These are phyloP conservation scores for Phytophthora citricola DNA, from an alignment of 352 stramenopile species.

Conservation along the genomic window DNA sequence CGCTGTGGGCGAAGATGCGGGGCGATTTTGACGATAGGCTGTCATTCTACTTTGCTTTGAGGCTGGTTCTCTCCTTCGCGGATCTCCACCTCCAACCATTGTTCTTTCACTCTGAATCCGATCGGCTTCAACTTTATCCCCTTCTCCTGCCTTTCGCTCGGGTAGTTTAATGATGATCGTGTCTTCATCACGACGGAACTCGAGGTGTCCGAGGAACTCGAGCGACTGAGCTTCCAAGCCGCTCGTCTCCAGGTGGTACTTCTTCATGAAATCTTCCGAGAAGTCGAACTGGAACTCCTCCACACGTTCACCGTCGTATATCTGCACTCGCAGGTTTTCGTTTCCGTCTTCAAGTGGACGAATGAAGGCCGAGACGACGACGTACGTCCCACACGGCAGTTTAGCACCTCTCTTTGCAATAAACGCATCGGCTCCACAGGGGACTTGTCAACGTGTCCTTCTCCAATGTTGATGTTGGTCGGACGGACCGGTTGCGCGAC, in stretches of 20 bases:
- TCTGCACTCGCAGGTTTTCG: slow-evolving; percentile 72
- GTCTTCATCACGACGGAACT: slow-evolving; percentile 67
- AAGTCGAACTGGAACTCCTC: slow-evolving; percentile 86
- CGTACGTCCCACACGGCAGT: slow-evolving; percentile 65
- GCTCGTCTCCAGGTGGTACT: slow-evolving; percentile 52
- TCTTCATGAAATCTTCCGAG: slow-evolving; percentile 63
- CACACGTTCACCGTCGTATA: slow-evolving; percentile 74
- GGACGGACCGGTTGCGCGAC: slow-evolving; percentile 56
- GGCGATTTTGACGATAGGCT: slow-evolving; percentile 18
- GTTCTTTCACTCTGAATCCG: slow-evolving; percentile 30
- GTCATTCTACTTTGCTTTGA: slow-evolving; percentile 7
- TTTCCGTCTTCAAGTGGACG: slow-evolving; percentile 75
- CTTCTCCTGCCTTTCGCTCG: slow-evolving; percentile 41
- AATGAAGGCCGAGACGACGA: slow-evolving; percentile 74
- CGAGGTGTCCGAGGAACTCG: slow-evolving; percentile 57
- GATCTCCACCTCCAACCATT: slow-evolving; percentile 25
- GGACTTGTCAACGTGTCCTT: slow-evolving; percentile 32
- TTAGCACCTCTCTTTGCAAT: slow-evolving; percentile 60
- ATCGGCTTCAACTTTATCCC: not conserved
- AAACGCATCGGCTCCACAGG: slow-evolving; percentile 64
- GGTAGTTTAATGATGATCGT: slow-evolving; percentile 77
- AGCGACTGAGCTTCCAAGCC: slow-evolving; percentile 47
- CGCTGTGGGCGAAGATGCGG: slow-evolving; percentile 16
- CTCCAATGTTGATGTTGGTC: slow-evolving; percentile 16
- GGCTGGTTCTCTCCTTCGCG: slow-evolving; percentile 5